These are phyloP conservation scores for Solanum hybrid DNA, from an alignment of 305 asterid species.

Conservation along the genomic window DNA sequence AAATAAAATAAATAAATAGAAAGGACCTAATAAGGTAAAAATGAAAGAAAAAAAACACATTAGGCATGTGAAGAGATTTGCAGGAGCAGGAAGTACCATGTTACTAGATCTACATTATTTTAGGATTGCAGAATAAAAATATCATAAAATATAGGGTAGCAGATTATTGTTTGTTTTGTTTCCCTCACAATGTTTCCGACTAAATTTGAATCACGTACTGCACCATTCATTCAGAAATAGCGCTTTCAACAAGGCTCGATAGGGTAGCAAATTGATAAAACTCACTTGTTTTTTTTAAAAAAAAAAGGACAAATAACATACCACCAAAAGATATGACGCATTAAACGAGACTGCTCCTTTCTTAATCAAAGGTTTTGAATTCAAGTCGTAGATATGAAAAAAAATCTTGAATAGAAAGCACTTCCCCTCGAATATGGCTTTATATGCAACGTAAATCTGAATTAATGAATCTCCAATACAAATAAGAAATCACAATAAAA, in stretches of 20 bases:
- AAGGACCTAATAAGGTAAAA: not conserved
- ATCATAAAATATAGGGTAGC: not conserved
- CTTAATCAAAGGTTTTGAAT: not conserved
- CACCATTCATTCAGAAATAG: too few species aligned
- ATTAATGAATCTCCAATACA: not conserved
- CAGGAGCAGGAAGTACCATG: not conserved
- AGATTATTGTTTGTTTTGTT: not conserved
- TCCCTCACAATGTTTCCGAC: too few species aligned
- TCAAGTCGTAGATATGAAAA: not conserved
- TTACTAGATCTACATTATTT: not conserved
- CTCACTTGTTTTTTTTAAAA: not conserved
- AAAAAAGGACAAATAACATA: too few species aligned
- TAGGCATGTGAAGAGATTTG: not conserved
- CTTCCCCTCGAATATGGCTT: accelerated
- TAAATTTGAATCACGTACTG: too few species aligned
- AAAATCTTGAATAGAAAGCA: not conserved
- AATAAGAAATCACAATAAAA: too few species aligned
- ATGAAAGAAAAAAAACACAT: not conserved
- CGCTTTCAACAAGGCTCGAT: too few species aligned
- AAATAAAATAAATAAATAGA: not conserved
- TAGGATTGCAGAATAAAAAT: not conserved
- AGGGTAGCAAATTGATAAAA: not conserved
- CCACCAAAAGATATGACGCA: not conserved
- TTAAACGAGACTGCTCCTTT: not conserved
- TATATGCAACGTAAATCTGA: accelerated